Conservation (phyloP, 192 early-diverging fungal species). For the Rhizophagus prolifer region DNA sequence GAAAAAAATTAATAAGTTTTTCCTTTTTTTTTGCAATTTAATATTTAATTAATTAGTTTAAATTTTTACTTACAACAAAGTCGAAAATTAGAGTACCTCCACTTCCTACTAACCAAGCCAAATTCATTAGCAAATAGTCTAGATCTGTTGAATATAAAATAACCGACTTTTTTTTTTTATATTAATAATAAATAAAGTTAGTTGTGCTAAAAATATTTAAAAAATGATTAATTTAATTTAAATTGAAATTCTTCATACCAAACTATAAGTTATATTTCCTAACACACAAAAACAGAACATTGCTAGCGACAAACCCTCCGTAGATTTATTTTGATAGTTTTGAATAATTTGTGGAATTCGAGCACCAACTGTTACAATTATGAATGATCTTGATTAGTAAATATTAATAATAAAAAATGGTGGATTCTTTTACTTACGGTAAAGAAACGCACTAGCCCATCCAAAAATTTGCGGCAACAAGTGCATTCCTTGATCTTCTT, state of each 20-base stretch:
- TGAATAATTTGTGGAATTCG: constrained; percentile 83
- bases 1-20: neutral
- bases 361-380: constrained; percentile 44
- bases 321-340: constrained; percentile 69
- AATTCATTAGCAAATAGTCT: constrained; percentile 64
- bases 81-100: constrained; percentile 75
- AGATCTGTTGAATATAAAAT: constrained; percentile 69
- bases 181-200: neutral
- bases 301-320: constrained; percentile 74
- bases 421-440: constrained; percentile 33
- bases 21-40: neutral
- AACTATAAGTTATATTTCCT: constrained; percentile 66
- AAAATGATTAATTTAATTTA: too few species aligned
- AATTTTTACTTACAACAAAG: constrained; percentile 55
- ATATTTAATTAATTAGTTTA: neutral
- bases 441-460: constrained; percentile 71
- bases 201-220: neutral
- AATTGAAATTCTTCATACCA: constrained; percentile 34
- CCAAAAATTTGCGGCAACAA: constrained; percentile 67
- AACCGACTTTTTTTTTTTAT: constrained; percentile 55
- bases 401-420: neutral
- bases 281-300: constrained; percentile 85
- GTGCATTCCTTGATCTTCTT: constrained; percentile 8
- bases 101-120: constrained; percentile 76
- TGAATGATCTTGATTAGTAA: neutral